These are phyloP conservation scores for Aspergillus sp. DNA, from an alignment of 2,329 filamentous ascomycete genomes.

Conservation along the genomic window DNA sequence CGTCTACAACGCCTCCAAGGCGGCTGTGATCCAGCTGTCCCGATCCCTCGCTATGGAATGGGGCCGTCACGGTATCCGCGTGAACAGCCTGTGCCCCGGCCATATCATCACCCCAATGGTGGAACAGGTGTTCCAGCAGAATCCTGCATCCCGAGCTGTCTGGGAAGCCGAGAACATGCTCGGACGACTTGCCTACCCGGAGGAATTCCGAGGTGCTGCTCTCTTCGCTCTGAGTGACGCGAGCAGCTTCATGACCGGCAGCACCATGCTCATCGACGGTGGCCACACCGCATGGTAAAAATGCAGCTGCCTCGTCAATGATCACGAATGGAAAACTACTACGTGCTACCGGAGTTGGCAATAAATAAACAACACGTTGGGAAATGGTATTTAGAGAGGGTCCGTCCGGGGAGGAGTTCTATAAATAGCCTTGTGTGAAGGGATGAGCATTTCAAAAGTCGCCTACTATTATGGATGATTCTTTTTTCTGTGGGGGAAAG, in stretches of 20 bases:
- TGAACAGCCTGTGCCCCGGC: constrained; percentile 57
- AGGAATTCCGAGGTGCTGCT: constrained; percentile 66
- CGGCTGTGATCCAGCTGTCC: constrained; percentile 55
- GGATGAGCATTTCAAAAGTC: neutral
- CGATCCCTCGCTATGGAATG: constrained; percentile 57
- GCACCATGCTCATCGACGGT: constrained; percentile 70
- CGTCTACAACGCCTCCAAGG: constrained; percentile 58
- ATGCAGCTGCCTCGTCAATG: neutral
- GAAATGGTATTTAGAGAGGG: neutral
- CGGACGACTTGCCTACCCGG: constrained; percentile 55
- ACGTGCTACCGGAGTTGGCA: neutral
- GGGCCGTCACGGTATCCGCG: constrained; percentile 54
- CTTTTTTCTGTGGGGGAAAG: neutral
- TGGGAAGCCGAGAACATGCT: constrained; percentile 55
- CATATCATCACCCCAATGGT: constrained; percentile 73
- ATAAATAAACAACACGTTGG: neutral
- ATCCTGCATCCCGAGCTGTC: constrained; percentile 59
- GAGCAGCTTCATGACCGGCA: constrained; percentile 70
- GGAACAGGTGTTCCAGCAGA: constrained; percentile 72
- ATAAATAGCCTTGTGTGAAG: neutral
- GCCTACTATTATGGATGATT: neutral
- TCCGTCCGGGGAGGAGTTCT: neutral
- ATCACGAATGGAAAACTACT: no score
- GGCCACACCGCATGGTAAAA: constrained; percentile 59
- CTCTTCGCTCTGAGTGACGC: constrained; percentile 69